phyloP scores from a whole-genome alignment of 1,139 yeast species.

The Geotrichum australiense region DNA sequence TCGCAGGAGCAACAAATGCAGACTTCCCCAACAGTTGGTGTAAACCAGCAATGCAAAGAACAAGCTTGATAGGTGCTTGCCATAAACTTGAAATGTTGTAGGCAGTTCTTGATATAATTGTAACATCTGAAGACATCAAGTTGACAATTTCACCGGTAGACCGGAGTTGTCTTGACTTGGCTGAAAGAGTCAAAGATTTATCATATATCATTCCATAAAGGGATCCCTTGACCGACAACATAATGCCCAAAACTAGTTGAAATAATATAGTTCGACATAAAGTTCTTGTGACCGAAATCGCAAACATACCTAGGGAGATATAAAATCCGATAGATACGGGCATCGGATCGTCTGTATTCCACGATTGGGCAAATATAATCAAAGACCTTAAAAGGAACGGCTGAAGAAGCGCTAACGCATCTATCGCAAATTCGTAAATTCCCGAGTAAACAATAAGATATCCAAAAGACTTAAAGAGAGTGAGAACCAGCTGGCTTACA shows the following conservation, averaged over 20 bases:
- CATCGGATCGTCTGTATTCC: constrained; percentile 35
- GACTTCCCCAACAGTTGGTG: constrained; percentile 55
- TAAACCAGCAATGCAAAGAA: constrained; percentile 49
- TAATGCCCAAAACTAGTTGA: constrained; percentile 41
- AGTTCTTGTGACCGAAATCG: constrained; percentile 72
- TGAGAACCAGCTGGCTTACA: constrained; percentile 54
- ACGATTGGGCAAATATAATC: constrained; percentile 74
- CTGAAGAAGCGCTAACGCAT: constrained; percentile 64
- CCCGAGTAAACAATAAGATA: constrained; percentile 57
- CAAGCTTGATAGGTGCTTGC: constrained; percentile 53
- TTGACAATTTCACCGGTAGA: constrained; percentile 94
- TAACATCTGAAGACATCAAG: constrained; percentile 57
- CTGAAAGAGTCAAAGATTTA: constrained; percentile 71
- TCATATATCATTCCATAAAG: constrained; percentile 68
- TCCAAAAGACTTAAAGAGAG: constrained; percentile 61
- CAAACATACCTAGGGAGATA: constrained; percentile 75
- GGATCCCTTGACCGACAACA: constrained; percentile 43
- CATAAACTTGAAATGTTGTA: constrained; percentile 48
- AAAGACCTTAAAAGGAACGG: constrained; percentile 72
- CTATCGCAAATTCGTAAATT: constrained; percentile 61
- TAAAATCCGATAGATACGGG: constrained; percentile 70
- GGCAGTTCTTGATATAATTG: constrained; percentile 51
- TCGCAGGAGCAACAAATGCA: constrained; percentile 52
- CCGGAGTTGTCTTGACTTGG: constrained; percentile 66
- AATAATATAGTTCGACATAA: constrained; percentile 67